Conservation (phyloP, 139 green algal species). For the Chlorella sp. region DNA sequence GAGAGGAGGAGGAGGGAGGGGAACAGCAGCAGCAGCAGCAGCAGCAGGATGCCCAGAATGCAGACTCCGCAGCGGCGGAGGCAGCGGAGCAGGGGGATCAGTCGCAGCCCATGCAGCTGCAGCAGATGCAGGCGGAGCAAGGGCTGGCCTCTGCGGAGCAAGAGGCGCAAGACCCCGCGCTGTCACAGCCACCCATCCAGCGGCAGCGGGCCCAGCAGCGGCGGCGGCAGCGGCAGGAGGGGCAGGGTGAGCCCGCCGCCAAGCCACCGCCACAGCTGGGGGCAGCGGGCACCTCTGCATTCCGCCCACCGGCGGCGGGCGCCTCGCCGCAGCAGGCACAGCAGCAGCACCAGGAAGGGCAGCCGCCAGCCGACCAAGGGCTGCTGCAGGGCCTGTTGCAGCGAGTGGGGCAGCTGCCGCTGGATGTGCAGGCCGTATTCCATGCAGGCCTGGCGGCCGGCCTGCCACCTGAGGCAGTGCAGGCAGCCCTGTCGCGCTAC, state of each 20-base stretch:
- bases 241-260: not conserved
- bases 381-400: not conserved
- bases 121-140: too few species aligned
- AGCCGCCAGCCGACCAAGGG: too few species aligned
- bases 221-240: not conserved
- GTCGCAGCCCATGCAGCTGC: not conserved
- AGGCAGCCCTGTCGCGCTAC: conserved; percentile 15
- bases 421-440: conserved; percentile 9
- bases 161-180: too few species aligned
- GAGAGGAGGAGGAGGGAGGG: not conserved
- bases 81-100: not conserved
- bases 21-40: not conserved
- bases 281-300: not conserved
- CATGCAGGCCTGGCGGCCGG: conserved; percentile 5
- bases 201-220: not conserved
- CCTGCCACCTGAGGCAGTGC: not conserved
- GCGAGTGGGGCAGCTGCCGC: conserved; percentile 2
- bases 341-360: not conserved
- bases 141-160: too few species aligned
- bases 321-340: not conserved
- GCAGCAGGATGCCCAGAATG: too few species aligned
- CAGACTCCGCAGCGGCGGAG: not conserved
- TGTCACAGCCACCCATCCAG: too few species aligned
- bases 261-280: too few species aligned
- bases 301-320: not conserved